Evolutionary conservation across 2,329 filamentous ascomycete genomes (phyloP).

Genomic region (Xylariales sp.): DNA sequence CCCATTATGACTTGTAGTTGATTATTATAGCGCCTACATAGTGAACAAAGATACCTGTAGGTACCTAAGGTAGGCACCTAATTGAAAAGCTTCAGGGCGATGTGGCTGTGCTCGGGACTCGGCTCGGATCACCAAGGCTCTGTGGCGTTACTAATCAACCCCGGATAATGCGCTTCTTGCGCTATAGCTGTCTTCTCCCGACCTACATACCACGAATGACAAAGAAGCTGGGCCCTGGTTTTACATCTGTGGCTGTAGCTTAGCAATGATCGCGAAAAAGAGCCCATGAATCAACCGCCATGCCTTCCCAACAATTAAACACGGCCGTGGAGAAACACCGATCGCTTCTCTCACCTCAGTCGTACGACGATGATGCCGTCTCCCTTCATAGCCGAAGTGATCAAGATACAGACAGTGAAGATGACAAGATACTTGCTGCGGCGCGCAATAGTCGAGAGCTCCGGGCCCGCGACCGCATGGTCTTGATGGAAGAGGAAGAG

Average conservation of each 20-base stretch:
- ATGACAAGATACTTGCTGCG: slow-evolving; percentile 74
- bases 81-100: no score
- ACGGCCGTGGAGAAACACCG: slow-evolving; percentile 47
- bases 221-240: neutral
- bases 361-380: slow-evolving; percentile 76
- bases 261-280: slow-evolving; percentile 11
- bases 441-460: slow-evolving; percentile 77
- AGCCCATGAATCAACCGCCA: slow-evolving; percentile 31
- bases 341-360: slow-evolving; percentile 70
- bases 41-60: no score
- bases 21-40: no score
- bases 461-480: slow-evolving; percentile 74
- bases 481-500: slow-evolving; percentile 82
- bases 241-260: neutral
- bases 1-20: no score
- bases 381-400: slow-evolving; percentile 75
- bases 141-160: no score
- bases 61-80: no score
- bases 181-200: no score
- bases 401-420: slow-evolving; percentile 81
- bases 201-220: no score
- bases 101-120: no score
- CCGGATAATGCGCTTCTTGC: no score
- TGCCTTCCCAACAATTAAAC: slow-evolving; percentile 49
- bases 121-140: no score